A percentile compares a stretch with the other conserved stretches of the same genome.
phyloP scores from a whole-genome alignment of 2,329 filamentous ascomycete genomes.

The Colletotrichum echinochloae region DNA sequence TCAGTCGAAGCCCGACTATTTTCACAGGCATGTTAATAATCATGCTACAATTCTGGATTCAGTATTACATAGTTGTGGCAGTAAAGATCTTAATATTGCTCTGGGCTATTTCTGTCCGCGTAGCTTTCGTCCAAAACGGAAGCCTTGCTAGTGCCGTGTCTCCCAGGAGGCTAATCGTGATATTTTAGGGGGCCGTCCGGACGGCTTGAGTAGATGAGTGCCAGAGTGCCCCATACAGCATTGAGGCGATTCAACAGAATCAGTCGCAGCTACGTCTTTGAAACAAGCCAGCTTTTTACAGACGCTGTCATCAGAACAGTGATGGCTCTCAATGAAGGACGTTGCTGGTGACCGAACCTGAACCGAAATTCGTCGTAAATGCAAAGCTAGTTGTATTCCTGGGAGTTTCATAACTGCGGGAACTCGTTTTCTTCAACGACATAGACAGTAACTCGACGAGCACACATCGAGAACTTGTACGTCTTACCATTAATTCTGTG shows the following conservation, averaged over 20 bases:
- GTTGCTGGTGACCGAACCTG: neutral
- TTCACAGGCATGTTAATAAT: neutral
- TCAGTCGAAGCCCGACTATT: neutral
- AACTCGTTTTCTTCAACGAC: neutral
- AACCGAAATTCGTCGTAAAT: too few relatives aligned
- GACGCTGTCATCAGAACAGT: neutral
- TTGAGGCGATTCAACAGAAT: neutral
- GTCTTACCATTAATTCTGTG: neutral
- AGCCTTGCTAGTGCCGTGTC: neutral
- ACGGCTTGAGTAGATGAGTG: neutral
- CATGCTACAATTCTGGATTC: too few relatives aligned
- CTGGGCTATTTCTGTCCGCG: neutral
- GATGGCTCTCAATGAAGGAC: neutral
- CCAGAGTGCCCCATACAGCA: neutral
- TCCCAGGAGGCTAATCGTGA: neutral
- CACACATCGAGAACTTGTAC: neutral
- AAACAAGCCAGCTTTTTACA: neutral
- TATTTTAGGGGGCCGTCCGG: neutral
- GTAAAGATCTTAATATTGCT: neutral
- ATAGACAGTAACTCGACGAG: too few relatives aligned
- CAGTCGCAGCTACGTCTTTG: neutral
- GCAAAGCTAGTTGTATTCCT: neutral
- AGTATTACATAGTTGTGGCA: neutral
- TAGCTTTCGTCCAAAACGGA: neutral
- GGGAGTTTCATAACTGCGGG: neutral